Evolutionary conservation across 2,329 filamentous ascomycete species (phyloP).

Genomic region (Chaetomiaceae sp.): DNA sequence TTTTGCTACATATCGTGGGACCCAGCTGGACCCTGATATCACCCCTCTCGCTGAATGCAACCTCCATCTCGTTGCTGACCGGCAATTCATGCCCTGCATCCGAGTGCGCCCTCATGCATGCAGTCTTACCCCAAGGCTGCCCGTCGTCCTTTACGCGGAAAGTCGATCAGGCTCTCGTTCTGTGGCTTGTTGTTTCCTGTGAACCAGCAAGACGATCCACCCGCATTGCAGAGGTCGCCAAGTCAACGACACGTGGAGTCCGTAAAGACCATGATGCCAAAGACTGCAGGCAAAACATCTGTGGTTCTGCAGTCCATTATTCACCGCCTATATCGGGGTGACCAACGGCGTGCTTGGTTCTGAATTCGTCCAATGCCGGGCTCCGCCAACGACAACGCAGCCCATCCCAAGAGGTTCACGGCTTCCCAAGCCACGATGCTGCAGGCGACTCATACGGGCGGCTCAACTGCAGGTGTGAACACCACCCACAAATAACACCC

Average conservation of each 20-base stretch:
- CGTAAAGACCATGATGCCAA: too few species aligned
- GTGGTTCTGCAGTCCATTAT: background rate
- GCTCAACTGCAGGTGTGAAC: background rate
- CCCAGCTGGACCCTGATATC: background rate
- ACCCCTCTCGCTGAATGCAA: background rate
- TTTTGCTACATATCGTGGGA: too few species aligned
- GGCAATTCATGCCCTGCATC: conserved; percentile 1
- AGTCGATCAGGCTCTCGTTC: too few species aligned
- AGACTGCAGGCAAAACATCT: too few species aligned
- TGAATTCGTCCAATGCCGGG: background rate
- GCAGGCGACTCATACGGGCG: conserved; percentile 1
- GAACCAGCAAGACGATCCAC: too few species aligned
- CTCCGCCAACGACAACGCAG: background rate
- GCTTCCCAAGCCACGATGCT: background rate
- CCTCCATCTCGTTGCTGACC: background rate
- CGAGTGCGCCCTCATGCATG: background rate
- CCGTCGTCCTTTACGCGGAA: too few species aligned
- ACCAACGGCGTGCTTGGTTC: background rate
- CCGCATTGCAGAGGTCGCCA: too few species aligned
- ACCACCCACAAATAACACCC: background rate
- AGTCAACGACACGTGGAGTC: too few species aligned
- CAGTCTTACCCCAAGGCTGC: too few species aligned
- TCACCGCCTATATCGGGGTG: background rate
- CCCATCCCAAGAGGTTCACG: too few species aligned
- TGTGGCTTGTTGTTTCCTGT: too few species aligned